Evolutionary conservation across 352 stramenopile species (phyloP).

Genomic region (Phytophthora crassamura): DNA sequence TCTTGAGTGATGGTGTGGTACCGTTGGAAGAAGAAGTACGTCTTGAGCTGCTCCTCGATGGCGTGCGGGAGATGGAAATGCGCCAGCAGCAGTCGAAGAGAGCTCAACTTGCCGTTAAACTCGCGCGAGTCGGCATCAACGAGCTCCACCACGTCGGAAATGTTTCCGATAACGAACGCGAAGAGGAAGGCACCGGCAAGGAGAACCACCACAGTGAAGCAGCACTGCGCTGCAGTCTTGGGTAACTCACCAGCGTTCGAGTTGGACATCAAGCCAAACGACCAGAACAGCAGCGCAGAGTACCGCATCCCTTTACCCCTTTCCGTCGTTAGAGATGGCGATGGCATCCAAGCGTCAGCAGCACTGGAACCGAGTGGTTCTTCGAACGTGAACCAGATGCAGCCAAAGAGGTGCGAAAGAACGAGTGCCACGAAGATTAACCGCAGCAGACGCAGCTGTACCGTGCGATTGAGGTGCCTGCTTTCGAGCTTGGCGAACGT

Average conservation of each 20-base stretch:
- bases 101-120: constrained; percentile 67
- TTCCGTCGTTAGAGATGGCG: constrained; percentile 5
- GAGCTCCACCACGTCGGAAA: constrained; percentile 64
- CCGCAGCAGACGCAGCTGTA: constrained; percentile 56
- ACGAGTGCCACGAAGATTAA: constrained; percentile 57
- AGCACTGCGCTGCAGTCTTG: constrained; percentile 43
- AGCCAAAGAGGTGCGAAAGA: constrained; percentile 57
- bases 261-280: constrained; percentile 61
- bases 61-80: constrained; percentile 57
- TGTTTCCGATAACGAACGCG: constrained; percentile 65
- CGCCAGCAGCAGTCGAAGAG: constrained; percentile 52
- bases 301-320: constrained; percentile 37
- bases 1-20: constrained; percentile 73
- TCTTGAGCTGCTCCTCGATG: constrained; percentile 68
- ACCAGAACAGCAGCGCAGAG: constrained; percentile 58
- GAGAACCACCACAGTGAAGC: constrained; percentile 59
- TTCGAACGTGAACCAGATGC: constrained; percentile 68
- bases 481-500: constrained; percentile 43
- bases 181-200: constrained; percentile 53
- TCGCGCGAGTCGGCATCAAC: constrained; percentile 56
- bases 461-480: constrained; percentile 48
- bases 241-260: constrained; percentile 51
- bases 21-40: constrained; percentile 70
- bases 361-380: neutral
- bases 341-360: constrained; percentile 17